A percentile compares a stretch with the other conserved stretches of the same genome.
Conservation (phyloP, 108 stramenopile species). For the Nannochloropsis gaditana region DNA sequence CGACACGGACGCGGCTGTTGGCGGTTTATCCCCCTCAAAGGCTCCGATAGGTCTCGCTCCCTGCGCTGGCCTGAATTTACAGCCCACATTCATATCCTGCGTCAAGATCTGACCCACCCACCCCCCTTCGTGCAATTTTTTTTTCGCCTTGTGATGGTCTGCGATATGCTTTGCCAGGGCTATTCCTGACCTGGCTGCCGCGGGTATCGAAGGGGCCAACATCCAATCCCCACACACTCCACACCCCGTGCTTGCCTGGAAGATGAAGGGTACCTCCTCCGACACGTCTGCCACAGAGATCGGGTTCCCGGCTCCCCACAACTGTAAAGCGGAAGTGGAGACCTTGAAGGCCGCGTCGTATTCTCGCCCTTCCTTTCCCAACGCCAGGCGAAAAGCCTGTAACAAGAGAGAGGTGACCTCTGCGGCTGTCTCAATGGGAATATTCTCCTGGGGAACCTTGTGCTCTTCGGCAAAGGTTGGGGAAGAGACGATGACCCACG, state of each 20-base stretch:
- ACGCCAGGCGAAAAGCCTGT: background rate
- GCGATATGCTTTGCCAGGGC: background rate
- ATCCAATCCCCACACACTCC: conserved; percentile 8
- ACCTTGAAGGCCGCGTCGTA: no score
- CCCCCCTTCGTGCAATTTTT: background rate
- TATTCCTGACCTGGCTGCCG: background rate
- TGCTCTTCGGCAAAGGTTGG: background rate
- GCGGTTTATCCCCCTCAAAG: background rate
- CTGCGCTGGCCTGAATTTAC: background rate
- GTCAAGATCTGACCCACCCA: background rate
- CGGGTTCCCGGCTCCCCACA: conserved; percentile 22
- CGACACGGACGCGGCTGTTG: background rate
- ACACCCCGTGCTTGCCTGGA: background rate
- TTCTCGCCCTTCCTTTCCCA: background rate
- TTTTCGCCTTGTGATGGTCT: background rate
- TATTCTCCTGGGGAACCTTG: conserved; percentile 21
- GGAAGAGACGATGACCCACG: background rate
- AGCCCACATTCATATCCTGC: background rate
- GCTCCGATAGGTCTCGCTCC: background rate
- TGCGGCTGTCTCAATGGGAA: background rate
- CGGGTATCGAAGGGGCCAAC: conserved; percentile 2
- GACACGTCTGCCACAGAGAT: background rate
- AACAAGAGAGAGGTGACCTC: background rate
- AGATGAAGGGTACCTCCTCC: background rate
- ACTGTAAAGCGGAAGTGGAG: background rate